These are phyloP conservation scores for Epichloe sp. DNA, from an alignment of 2,329 filamentous ascomycete species.

Conservation along the genomic window DNA sequence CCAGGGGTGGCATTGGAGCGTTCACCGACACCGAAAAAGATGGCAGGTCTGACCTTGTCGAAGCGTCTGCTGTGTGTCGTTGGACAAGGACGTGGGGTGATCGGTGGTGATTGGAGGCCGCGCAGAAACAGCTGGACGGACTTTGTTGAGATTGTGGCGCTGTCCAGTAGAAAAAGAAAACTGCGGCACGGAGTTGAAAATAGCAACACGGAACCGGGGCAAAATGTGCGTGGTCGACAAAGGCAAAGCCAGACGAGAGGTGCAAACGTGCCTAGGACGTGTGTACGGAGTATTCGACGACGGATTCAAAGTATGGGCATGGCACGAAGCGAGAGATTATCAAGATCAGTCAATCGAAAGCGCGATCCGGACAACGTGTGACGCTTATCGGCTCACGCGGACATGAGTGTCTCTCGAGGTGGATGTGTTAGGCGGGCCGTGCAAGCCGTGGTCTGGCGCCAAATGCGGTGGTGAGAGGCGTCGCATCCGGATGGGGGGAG, in stretches of 20 bases:
- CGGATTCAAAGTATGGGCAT: background rate
- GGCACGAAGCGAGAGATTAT: background rate
- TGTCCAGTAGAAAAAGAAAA: too few relatives aligned
- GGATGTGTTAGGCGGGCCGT: background rate
- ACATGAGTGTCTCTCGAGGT: background rate
- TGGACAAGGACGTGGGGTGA: background rate
- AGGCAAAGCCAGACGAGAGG: background rate
- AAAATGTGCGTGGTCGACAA: background rate
- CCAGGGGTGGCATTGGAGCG: constrained; percentile 13
- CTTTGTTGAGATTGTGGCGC: too few relatives aligned
- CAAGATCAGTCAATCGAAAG: background rate
- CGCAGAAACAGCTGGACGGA: background rate
- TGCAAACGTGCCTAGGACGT: background rate
- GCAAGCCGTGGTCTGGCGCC: background rate
- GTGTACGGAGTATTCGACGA: background rate
- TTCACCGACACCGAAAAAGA: constrained; percentile 8
- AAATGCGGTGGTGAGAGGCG: background rate
- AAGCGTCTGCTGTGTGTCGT: constrained; percentile 5
- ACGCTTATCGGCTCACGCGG: constrained; percentile 3
- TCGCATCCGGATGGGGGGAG: background rate
- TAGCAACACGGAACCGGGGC: background rate
- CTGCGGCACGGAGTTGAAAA: background rate
- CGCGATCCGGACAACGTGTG: background rate
- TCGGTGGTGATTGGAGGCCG: background rate
- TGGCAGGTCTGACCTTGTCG: background rate